Conservation (phyloP, 2,329 filamentous ascomycete genomes). For the Ophiostoma quercus region DNA sequence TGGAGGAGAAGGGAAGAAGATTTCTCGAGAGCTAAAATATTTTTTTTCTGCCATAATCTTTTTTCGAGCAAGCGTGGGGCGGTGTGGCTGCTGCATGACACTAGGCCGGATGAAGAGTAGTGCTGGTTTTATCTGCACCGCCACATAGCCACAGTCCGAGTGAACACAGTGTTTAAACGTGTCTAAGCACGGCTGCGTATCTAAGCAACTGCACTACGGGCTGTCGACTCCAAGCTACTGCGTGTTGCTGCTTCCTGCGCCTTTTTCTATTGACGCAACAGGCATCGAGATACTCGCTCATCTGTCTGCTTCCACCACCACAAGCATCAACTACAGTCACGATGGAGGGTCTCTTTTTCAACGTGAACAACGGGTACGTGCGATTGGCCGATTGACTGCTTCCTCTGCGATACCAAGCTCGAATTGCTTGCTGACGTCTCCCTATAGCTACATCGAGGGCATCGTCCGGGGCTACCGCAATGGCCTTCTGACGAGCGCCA, state of each 20-base stretch:
- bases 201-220: not conserved
- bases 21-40: conserved; percentile 27
- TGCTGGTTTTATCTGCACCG: conserved; percentile 1
- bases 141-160: conserved; percentile 11
- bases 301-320: conserved; percentile 19
- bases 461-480: conserved; percentile 97
- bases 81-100: conserved; percentile 17
- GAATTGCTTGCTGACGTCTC: conserved; percentile 15
- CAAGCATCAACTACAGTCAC: conserved; percentile 29
- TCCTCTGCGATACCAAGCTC: not conserved
- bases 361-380: conserved; percentile 81
- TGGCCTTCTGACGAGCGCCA: conserved; percentile 78
- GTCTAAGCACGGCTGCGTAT: not conserved
- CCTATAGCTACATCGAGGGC: conserved; percentile 84
- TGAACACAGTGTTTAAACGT: not conserved
- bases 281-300: conserved; percentile 23
- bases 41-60: conserved; percentile 29
- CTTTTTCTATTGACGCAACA: conserved; percentile 22
- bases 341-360: conserved; percentile 93
- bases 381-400: not conserved
- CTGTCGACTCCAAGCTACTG: not conserved
- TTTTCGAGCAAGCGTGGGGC: conserved; percentile 24
- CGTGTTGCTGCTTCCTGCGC: conserved; percentile 20
- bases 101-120: conserved; percentile 22
- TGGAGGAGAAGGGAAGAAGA: conserved; percentile 23